phyloP scores from a whole-genome alignment of 495 filamentous ascomycete genomes.

The Aspergillus biplanus region DNA sequence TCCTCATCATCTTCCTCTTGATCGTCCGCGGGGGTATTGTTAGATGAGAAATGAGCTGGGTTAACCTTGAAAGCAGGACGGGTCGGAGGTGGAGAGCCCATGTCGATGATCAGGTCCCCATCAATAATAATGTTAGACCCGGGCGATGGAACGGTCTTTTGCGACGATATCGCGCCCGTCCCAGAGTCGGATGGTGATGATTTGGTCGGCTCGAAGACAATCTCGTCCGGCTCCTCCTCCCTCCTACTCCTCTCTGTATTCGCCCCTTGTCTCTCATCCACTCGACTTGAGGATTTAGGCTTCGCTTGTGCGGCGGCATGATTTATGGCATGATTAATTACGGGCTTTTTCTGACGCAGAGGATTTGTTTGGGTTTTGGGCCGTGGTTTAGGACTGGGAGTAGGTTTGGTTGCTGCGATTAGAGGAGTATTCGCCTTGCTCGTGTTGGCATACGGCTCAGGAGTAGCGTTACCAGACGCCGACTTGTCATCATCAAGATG shows the following conservation, averaged over 20 bases:
- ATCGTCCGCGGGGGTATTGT: constrained; percentile 40
- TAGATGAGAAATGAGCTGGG: constrained; percentile 47
- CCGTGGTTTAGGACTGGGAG: constrained; percentile 33
- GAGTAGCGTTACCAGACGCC: constrained; percentile 40
- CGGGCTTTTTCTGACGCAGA: constrained; percentile 38
- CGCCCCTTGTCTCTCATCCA: constrained; percentile 7
- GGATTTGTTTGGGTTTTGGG: constrained; percentile 42
- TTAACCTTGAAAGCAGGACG: constrained; percentile 43
- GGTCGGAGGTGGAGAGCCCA: constrained; percentile 50
- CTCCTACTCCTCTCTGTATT: constrained; percentile 6
- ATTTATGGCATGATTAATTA: constrained; percentile 19
- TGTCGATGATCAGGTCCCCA: constrained; percentile 54
- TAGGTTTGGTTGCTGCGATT: constrained; percentile 32
- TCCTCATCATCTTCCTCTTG: constrained; percentile 40
- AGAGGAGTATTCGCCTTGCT: constrained; percentile 42
- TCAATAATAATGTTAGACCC: constrained; percentile 53
- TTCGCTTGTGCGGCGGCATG: constrained; percentile 20
- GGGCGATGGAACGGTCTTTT: constrained; percentile 41
- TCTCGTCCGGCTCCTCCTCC: constrained; percentile 19
- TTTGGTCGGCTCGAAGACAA: constrained; percentile 30
- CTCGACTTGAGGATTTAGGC: constrained; percentile 22
- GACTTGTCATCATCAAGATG: constrained; percentile 41
- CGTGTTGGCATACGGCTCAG: constrained; percentile 37
- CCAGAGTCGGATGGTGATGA: constrained; percentile 40
- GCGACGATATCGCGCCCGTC: constrained; percentile 35